Base-by-base conservation (phyloP, 495 filamentous ascomycete genomes). In the Emericellopsis terricola region DNA sequence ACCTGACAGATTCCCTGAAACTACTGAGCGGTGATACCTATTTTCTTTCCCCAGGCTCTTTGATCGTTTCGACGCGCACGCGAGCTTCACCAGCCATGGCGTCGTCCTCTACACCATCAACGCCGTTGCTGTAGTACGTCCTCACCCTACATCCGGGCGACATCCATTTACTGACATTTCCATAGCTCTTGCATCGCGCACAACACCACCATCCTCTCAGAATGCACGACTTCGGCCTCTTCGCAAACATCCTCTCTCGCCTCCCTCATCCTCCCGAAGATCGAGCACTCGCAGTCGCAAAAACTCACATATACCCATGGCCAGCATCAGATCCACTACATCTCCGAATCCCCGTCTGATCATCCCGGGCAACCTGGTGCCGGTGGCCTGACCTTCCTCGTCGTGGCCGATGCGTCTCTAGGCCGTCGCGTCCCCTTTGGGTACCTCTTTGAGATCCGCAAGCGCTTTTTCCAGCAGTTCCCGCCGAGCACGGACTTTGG, bases 261-360 rank as follows among this genome's bases (percentile, higher is more conserved):
- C 46, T 86, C 84, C 40, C 66, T 94, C 44, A 84, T 96, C 60
- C 83, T 97, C 40, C 89, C 89, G 36, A 94, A 94, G 48, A 94
- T 97, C 67, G 56, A 59, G 40, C 89, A 97, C 55, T 51, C 64
- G 36, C 57, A 68, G 20, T 69, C 86, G 5, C 77, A 87, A 50
- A 94, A 94, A 53, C 73, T 92, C 23, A 96, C 87, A 41, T 94
- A 87, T 64, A 91, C 81, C 17, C 83, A 92, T 53, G 76, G 84
- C 51, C 62, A 73, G 28, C 73, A 93, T 51, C 84, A 86, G 61
- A 83, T 96, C 55, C 85, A 96, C 66, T 94, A 92, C 65, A 84
- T 94, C 55, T 71, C 87, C 46, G 77, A 81, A 48, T 75, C 86
- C 1, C 73, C 85, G 15, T 76, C 74, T 2, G 69, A 75, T 30